Evolutionary conservation across 129 eudicot genomes (phyloP), one percentile per base, ranked within the genome.

Genomic region (Saussurea involucrata): DNA sequence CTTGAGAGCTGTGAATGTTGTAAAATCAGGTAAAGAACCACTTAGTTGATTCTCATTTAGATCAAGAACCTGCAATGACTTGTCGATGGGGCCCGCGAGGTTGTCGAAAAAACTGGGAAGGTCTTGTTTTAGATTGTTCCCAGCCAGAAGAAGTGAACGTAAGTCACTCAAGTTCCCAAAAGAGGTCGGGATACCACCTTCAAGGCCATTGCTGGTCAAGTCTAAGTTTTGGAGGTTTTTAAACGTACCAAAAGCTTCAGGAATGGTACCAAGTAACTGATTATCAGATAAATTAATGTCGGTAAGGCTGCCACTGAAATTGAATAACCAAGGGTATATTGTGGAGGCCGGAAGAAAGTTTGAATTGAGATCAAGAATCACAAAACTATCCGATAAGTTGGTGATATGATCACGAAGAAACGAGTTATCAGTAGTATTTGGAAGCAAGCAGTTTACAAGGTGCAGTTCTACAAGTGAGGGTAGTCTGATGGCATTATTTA

Each of bases 1-100:
- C 24, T 6, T 84, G 24, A 87, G 25, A 25, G 73, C 68, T 60
- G 71, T 55, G 11, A 74, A 74, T 36, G 68, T 63, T 36, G 84
- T 69, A 27, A 83, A 79, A 83, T 83, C 84, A 33, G 81, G 77
- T 25, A 83, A 49, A 69, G 78, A 63, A 27, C 87, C 84, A 17
- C 44, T 70, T n/a, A 83, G 58, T 44, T 33, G 81, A 17, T 83
- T 83, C 69, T 17, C 61, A 15, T 68, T 64, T 34, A 83, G 64
- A 42, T 69, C 79, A 49, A 83, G 25, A 46, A 70, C 24, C 27
- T 75, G 72, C 60, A 78, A 68, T 12, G 81, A 79, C 24, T 24
- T 69, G 3, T 46, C 18, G 21, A 10, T 0, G 2, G 15, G 27
- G 24, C 18, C 69, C 2, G 63, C 25, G 9, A 84, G 70, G 13